Percentiles rank a stretch among this genome's conserved stretches.
Conservation (phyloP, 1,284 basidiomycete genomes). For the Heterobasidion parviporum region DNA sequence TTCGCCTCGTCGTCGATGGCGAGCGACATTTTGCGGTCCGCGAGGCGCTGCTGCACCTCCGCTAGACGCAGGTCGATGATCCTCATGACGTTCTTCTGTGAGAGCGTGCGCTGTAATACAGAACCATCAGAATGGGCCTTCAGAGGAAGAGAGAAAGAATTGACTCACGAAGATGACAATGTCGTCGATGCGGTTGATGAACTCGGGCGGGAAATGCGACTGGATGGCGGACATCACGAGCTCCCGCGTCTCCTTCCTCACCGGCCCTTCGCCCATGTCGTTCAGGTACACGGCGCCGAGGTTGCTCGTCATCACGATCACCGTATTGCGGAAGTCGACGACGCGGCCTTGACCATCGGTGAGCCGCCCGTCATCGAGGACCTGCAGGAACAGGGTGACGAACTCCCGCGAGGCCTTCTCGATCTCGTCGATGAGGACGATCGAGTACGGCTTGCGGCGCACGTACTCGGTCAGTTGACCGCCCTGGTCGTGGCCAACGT, state of each 20-base stretch:
- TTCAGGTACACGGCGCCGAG: slow-evolving; percentile 75
- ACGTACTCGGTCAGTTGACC: slow-evolving; percentile 92
- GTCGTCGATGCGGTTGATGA: slow-evolving; percentile 88
- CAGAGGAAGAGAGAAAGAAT: not conserved
- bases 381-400: slow-evolving; percentile 87
- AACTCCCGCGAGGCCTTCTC: slow-evolving; percentile 91
- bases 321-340: slow-evolving; percentile 78
- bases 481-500: slow-evolving; percentile 88
- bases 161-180: slow-evolving; percentile 79
- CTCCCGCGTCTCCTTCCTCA: slow-evolving; percentile 54
- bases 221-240: slow-evolving; percentile 77
- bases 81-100: slow-evolving; percentile 65
- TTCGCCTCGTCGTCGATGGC: slow-evolving; percentile 73
- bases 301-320: slow-evolving; percentile 94
- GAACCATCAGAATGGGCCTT: slow-evolving; percentile 1
- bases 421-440: slow-evolving; percentile 79
- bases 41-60: slow-evolving; percentile 59
- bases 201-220: slow-evolving; percentile 86
- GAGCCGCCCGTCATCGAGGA: slow-evolving; percentile 91
- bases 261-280: slow-evolving; percentile 68
- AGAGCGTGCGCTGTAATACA: slow-evolving; percentile 59
- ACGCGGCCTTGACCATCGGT: slow-evolving; percentile 83
- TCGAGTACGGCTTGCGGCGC: slow-evolving; percentile 78
- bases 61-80: slow-evolving; percentile 82
- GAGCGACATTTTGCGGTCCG: slow-evolving; percentile 73